These are phyloP conservation scores for Nakazawaea siamensis DNA, from an alignment of 805 yeast genomes.

Conservation along the genomic window DNA sequence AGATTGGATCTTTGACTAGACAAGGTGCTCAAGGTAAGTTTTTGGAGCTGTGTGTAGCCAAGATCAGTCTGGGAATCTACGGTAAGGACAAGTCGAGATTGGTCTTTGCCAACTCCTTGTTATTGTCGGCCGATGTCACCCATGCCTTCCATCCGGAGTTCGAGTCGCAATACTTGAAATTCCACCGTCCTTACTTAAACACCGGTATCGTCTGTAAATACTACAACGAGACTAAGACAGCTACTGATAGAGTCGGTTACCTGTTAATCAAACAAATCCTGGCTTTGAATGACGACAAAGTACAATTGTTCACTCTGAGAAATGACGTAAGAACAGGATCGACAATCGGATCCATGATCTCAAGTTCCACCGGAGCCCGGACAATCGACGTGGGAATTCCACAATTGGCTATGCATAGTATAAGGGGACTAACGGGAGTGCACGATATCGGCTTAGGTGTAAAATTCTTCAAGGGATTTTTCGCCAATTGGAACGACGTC, in stretches of 20 bases:
- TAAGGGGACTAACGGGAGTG: constrained; percentile 73
- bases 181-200: constrained; percentile 76
- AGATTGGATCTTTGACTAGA: constrained; percentile 71
- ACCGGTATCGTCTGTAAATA: constrained; percentile 62
- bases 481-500: constrained; percentile 54
- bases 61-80: constrained; percentile 27
- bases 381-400: constrained; percentile 79
- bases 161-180: constrained; percentile 51
- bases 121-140: constrained; percentile 77
- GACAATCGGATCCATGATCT: constrained; percentile 74
- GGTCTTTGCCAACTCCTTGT: constrained; percentile 56
- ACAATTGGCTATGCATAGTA: constrained; percentile 80
- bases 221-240: constrained; percentile 78
- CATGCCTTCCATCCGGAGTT: constrained; percentile 81
- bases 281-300: constrained; percentile 46
- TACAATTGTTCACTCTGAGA: constrained; percentile 81
- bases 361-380: constrained; percentile 60
- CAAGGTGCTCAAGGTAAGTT: constrained; percentile 80
- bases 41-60: constrained; percentile 52
- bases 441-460: constrained; percentile 70
- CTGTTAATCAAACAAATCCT: constrained; percentile 69
- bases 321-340: constrained; percentile 84
- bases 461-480: constrained; percentile 65
- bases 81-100: neutral
- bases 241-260: constrained; percentile 68